Percentiles rank a stretch among this genome's conserved stretches.
phyloP scores from a whole-genome alignment of 2,329 filamentous ascomycete species.

The Purpureocillium lavendulum region DNA sequence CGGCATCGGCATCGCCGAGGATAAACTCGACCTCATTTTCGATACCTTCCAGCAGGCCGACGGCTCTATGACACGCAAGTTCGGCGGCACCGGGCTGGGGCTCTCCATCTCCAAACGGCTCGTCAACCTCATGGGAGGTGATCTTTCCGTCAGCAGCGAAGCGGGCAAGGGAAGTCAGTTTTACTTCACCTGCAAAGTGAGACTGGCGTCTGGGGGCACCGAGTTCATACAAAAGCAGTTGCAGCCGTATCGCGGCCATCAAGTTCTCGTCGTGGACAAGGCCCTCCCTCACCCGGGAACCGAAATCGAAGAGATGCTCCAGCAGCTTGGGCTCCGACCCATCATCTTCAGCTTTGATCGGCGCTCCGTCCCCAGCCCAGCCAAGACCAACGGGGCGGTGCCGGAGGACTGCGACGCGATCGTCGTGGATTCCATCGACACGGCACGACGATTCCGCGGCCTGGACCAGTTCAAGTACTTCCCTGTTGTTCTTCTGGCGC shows the following conservation, averaged over 20 bases:
- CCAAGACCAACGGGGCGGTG: slow-evolving; percentile 46
- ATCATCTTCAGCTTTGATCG: slow-evolving; percentile 72
- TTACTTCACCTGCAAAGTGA: slow-evolving; percentile 90
- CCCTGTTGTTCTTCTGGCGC: slow-evolving; percentile 84
- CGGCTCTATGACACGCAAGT: slow-evolving; percentile 91
- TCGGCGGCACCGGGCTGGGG: slow-evolving; percentile 88
- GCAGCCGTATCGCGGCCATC: slow-evolving; percentile 80
- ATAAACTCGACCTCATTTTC: slow-evolving; percentile 95
- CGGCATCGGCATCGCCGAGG: slow-evolving; percentile 88
- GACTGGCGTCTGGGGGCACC: slow-evolving; percentile 71
- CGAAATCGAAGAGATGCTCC: slow-evolving; percentile 69
- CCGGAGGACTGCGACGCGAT: slow-evolving; percentile 74
- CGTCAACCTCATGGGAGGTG: slow-evolving; percentile 91
- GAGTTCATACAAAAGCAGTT: slow-evolving; percentile 73
- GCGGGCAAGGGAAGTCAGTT: slow-evolving; percentile 89
- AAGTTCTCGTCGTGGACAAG: slow-evolving; percentile 91
- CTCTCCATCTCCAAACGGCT: slow-evolving; percentile 91
- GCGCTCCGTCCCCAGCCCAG: slow-evolving; percentile 48
- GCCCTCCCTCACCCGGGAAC: slow-evolving; percentile 70
- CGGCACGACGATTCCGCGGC: slow-evolving; percentile 73
- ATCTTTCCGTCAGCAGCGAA: slow-evolving; percentile 90
- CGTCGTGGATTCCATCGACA: slow-evolving; percentile 87
- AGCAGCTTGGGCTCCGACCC: slow-evolving; percentile 68
- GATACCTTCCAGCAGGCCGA: slow-evolving; percentile 98
- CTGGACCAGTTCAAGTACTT: slow-evolving; percentile 97